Evolutionary conservation across 768 basidiomycete species (phyloP).

Genomic region (Grammothele lineata): DNA sequence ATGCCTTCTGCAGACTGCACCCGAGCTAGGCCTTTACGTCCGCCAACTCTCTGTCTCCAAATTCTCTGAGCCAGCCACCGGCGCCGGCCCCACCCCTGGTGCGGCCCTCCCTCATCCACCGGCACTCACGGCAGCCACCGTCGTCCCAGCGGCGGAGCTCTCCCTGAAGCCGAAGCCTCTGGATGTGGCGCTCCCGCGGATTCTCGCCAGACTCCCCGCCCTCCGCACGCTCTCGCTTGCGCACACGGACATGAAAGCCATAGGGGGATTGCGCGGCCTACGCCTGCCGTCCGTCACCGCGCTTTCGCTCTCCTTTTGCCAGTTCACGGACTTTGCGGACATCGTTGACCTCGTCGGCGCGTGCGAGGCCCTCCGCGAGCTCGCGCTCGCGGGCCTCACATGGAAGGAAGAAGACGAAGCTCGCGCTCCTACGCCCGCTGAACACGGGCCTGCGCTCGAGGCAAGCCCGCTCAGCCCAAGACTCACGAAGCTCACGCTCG

Average conservation of each 20-base stretch:
- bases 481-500: conserved; percentile 14
- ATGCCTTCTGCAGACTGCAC: conserved; percentile 16
- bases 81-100: not conserved
- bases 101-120: too few relatives aligned
- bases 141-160: not conserved
- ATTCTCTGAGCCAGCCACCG: not conserved
- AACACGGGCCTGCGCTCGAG: too few relatives aligned
- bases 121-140: too few relatives aligned
- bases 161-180: not conserved
- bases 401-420: conserved; percentile 10
- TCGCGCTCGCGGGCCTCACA: conserved; percentile 19
- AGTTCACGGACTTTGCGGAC: conserved; percentile 21
- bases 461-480: conserved; percentile 5
- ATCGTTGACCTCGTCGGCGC: conserved; percentile 20
- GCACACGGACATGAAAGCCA: conserved; percentile 7
- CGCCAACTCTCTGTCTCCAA: conserved; percentile 17
- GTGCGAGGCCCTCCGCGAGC: conserved; percentile 18
- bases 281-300: conserved; percentile 14
- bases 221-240: conserved; percentile 13
- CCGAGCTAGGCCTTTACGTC: conserved; percentile 19
- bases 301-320: conserved; percentile 22
- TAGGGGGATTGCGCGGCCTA: not conserved
- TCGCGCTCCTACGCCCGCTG: not conserved
- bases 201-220: conserved; percentile 11
- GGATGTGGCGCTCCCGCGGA: not conserved